Evolutionary conservation across 805 yeast species (phyloP), one percentile per base, ranked within the genome.

Genomic region (Candida germanica): DNA sequence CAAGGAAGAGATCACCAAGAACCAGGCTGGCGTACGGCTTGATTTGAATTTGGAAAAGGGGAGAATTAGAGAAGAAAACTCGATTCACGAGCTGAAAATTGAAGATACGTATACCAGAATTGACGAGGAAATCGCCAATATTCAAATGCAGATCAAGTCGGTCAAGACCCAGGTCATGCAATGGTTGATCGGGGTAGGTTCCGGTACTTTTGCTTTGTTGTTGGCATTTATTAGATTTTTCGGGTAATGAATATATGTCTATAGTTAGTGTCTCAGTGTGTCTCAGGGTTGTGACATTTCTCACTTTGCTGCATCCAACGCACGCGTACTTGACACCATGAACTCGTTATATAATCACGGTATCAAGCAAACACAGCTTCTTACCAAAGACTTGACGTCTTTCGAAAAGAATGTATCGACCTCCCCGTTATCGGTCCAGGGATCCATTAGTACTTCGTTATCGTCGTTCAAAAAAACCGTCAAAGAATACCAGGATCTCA

Each of bases 151-250:
- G 61, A 88, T 93, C 47, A 96, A 93, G 53, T 80, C 87, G 29
- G 96, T 91, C 21, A 93, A 93, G 65, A 87, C 96, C 2, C 97
- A 93, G 58, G 97, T 93, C 33, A 78, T 88, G 81, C 98, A 93
- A 63, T 93, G 98, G 98, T 73, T 93, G 45, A 87, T 93, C 50
- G 98, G 98, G 70, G 97, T 93, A 13, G 86, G 95, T 55, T 89
- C 98, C 1, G 98, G 98, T 83, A 86, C 97, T 1, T 87, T 91
- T 63, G 98, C 98, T 10, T 71, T 93, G 40, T 84, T 93, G 34
- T 65, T 91, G 50, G 97, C 98, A 1, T 93, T 93, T 58, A 86
- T 89, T 33, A 74, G 98, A 50, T 69, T 93, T 49, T 66, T 87
- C 33, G 77, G 87, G 7, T 85, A 41, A 9, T 33, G 6, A 9